A percentile compares a stretch with the other conserved stretches of the same genome.
Conservation (phyloP, 31 red algal species). For the Asparagopsis taxiformis region DNA sequence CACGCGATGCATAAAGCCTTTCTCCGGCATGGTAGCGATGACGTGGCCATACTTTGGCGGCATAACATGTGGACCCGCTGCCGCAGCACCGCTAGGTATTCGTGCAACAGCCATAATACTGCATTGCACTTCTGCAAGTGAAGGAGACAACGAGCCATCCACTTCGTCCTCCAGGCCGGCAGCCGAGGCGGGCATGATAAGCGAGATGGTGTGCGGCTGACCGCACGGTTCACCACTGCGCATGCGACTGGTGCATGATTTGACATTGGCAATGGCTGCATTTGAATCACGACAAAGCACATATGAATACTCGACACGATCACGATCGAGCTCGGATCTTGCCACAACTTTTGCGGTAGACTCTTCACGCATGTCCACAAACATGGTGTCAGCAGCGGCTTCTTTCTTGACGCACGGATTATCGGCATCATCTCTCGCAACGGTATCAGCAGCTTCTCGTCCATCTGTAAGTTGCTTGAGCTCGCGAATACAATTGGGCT, state of each 20-base stretch:
- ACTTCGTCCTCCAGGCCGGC: conserved; percentile 51
- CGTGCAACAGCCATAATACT: conserved; percentile 51
- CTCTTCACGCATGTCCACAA: conserved; percentile 59
- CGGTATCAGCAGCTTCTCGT: conserved; percentile 5
- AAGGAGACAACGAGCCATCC: conserved; percentile 11
- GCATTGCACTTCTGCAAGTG: conserved; percentile 59
- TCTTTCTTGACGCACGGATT: conserved; percentile 2
- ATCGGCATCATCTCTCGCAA: conserved; percentile 1
- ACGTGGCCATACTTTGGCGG: conserved; percentile 14
- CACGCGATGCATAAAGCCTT: no score
- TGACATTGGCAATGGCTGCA: conserved; percentile 41
- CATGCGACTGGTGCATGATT: conserved; percentile 33
- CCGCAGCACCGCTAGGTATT: conserved; percentile 36
- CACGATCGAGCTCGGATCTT: conserved; percentile 11
- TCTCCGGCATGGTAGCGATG: conserved; percentile 32
- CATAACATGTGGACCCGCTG: no score
- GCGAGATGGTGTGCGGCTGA: conserved; percentile 47
- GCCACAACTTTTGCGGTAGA: conserved; percentile 44
- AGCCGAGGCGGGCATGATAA: conserved; percentile 48
- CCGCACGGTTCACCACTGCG: conserved; percentile 45
- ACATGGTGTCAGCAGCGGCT: conserved; percentile 30
- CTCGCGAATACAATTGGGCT: conserved; percentile 31
- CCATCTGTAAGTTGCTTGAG: conserved; percentile 33
- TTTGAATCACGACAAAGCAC: conserved; percentile 45
- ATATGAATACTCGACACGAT: conserved; percentile 41